A percentile compares a stretch with the other conserved stretches of the same genome.
These are phyloP conservation scores for Scheffersomyces lignosus DNA, from an alignment of 805 yeast species.

Conservation along the genomic window DNA sequence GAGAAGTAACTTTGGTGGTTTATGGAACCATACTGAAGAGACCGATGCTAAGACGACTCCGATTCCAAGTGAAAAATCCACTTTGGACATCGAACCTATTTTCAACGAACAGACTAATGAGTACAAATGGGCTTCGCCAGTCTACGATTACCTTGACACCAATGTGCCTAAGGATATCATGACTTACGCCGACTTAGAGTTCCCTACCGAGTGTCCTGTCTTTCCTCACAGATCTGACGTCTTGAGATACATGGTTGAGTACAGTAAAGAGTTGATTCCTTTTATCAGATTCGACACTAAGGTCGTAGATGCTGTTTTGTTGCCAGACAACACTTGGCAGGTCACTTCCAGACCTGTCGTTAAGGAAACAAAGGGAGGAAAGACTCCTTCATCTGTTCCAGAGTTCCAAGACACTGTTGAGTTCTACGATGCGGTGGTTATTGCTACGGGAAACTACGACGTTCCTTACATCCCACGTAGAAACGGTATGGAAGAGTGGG, in stretches of 20 bases:
- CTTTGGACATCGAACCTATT: constrained; percentile 11
- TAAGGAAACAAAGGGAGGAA: constrained; percentile 31
- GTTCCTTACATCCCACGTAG: constrained; percentile 35
- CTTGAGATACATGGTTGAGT: constrained; percentile 56
- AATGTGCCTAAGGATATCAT: constrained; percentile 65
- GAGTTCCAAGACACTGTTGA: constrained; percentile 14
- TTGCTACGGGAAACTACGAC: constrained; percentile 41
- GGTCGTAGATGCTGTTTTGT: constrained; percentile 41
- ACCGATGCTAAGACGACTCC: constrained; percentile 20
- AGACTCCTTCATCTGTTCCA: constrained; percentile 2
- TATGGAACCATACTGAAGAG: constrained; percentile 63
- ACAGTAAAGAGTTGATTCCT: constrained; percentile 44
- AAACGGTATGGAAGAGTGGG: constrained; percentile 33
- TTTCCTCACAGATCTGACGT: constrained; percentile 68
- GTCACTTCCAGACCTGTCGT: constrained; percentile 36
- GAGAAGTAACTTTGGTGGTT: constrained; percentile 65
- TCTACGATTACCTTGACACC: constrained; percentile 68
- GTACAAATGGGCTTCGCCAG: constrained; percentile 39
- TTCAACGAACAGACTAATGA: constrained; percentile 8
- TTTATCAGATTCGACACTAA: constrained; percentile 48
- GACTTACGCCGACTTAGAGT: constrained; percentile 60
- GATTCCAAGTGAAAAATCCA: constrained; percentile 21
- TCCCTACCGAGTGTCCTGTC: constrained; percentile 43
- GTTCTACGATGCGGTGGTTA: constrained; percentile 36
- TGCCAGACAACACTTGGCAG: constrained; percentile 38